Evolutionary conservation across 805 yeast species (phyloP), one percentile per base, ranked within the genome.

Genomic region (Kazachstania kunashirensis): DNA sequence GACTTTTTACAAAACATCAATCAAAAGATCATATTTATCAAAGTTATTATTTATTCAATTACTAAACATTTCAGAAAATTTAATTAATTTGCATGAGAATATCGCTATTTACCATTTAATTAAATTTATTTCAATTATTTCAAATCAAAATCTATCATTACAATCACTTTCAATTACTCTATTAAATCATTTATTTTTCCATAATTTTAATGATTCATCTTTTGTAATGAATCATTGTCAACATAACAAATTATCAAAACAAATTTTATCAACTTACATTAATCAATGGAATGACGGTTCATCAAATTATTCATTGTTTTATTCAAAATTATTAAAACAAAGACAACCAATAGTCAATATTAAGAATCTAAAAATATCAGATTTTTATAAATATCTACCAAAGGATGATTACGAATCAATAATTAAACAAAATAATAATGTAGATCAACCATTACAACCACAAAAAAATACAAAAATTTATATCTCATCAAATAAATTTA

Each of bases 231-330:
- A 39, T 8, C 10, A 35, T 31, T 48, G 43, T n/a, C 15, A 33
- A 9, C 38, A 49, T 6, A 60, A 52, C 31, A 47, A 53, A 23
- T 31, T 59, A 15, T 44, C 64, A 12, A 33, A 31, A 3, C 45
- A 48, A 4, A 33, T 50, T 1, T 33, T 63, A 13, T 35, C 28
- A 5, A 40, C 41, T 2, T 62, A 53, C 31, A 44, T 62, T 21
- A 28, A 35, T 5, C 19, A 38, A 15, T 63, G 68, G 69, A 58
- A 63, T 43, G 65, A 62, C 45, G 64, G 63, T 9, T 31, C 57
- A 2, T 29, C 25, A 2, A 29, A 17, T 2, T 64, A 57, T 38
- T 38, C 37, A 14, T 27, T 32, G 10, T 59, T 63, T 23, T 53
- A 40, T 26, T 33, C 39, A 5, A 34, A 47, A 8, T 14, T 55